These are phyloP conservation scores for Bryoglossum gracile DNA, from an alignment of 495 filamentous ascomycete species.

Conservation along the genomic window DNA sequence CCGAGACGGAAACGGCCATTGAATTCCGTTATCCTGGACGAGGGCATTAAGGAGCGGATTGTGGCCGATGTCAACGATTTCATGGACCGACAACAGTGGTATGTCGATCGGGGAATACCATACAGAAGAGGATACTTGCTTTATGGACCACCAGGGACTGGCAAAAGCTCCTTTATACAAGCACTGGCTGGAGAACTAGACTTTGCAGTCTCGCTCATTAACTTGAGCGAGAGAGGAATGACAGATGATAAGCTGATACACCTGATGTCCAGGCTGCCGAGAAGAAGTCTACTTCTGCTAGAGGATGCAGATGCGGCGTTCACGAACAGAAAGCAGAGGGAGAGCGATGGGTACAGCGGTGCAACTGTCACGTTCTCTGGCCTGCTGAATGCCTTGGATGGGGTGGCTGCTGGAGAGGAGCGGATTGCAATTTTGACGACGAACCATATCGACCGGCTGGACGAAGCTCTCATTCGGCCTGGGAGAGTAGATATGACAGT, in stretches of 20 bases:
- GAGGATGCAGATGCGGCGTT: slow-evolving; percentile 97
- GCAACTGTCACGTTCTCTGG: slow-evolving; percentile 94
- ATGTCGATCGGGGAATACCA: slow-evolving; percentile 88
- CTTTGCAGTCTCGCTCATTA: slow-evolving; percentile 90
- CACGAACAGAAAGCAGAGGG: slow-evolving; percentile 66
- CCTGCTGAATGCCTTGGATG: slow-evolving; percentile 86
- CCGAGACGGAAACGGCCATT: slow-evolving; percentile 82
- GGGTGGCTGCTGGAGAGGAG: slow-evolving; percentile 91
- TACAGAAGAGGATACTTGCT: slow-evolving; percentile 91
- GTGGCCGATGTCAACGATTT: slow-evolving; percentile 82
- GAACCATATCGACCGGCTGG: slow-evolving; percentile 84
- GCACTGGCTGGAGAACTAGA: slow-evolving; percentile 86
- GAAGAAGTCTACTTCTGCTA: slow-evolving; percentile 75
- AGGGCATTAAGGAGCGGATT: slow-evolving; percentile 80
- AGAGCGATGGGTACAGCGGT: slow-evolving; percentile 79
- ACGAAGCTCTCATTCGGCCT: slow-evolving; percentile 81
- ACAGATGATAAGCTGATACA: slow-evolving; percentile 89
- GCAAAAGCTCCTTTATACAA: slow-evolving; percentile 95
- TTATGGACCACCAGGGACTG: slow-evolving; percentile 88
- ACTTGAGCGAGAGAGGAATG: slow-evolving; percentile 85
- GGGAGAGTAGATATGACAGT: slow-evolving; percentile 92
- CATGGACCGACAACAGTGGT: slow-evolving; percentile 72
- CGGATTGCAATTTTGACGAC: slow-evolving; percentile 91
- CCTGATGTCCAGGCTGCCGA: slow-evolving; percentile 80
- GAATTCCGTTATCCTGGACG: slow-evolving; percentile 78